Percentiles rank a stretch among this genome's conserved stretches.
phyloP scores from a whole-genome alignment of 2,329 filamentous ascomycete genomes.

The Clonostachys rhizophaga region DNA sequence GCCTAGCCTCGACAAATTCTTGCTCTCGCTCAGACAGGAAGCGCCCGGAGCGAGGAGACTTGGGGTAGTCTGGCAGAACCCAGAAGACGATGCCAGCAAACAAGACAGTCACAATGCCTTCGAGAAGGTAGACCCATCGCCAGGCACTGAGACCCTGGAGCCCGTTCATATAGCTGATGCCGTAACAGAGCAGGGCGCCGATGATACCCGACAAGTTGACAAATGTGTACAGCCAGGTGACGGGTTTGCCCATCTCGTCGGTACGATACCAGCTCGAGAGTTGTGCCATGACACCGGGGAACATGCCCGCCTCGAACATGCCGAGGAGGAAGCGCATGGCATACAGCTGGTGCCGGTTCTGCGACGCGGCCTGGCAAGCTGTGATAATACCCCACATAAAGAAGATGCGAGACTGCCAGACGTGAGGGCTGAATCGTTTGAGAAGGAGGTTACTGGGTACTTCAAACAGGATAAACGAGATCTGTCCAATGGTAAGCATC shows the following conservation, averaged over 20 bases:
- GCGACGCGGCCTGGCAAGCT: constrained; percentile 34
- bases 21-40: constrained; percentile 25
- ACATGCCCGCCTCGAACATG: constrained; percentile 42
- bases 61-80: constrained; percentile 52
- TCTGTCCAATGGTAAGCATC: background rate
- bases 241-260: constrained; percentile 24
- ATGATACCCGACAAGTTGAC: constrained; percentile 59
- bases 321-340: constrained; percentile 30
- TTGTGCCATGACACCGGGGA: constrained; percentile 42
- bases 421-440: background rate
- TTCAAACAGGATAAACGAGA: background rate
- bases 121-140: constrained; percentile 61
- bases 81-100: constrained; percentile 51
- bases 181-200: constrained; percentile 61
- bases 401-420: constrained; percentile 1
- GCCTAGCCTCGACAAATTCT: constrained; percentile 33
- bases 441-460: background rate
- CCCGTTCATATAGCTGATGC: constrained; percentile 59
- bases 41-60: constrained; percentile 52
- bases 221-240: constrained; percentile 57
- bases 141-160: constrained; percentile 51
- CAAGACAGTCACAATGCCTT: constrained; percentile 55
- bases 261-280: constrained; percentile 41
- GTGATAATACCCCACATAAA: constrained; percentile 38
- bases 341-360: constrained; percentile 38